Evolutionary conservation across 257 asterid species (phyloP), one percentile per base, ranked within the genome.

Genomic region (Apocynum venetum): DNA sequence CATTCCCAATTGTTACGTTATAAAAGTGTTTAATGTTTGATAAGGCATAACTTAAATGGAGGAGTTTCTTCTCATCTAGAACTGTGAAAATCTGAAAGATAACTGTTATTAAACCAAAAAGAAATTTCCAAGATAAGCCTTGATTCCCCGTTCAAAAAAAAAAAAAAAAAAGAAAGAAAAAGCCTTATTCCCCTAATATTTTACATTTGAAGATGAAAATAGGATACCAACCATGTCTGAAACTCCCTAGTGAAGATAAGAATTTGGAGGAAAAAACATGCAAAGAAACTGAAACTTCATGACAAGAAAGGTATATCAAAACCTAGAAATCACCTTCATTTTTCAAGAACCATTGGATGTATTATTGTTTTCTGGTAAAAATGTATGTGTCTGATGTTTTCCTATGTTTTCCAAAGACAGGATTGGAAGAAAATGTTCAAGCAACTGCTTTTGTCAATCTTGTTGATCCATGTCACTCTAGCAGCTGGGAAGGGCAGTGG

Each of bases 351-450:
- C 13, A 46, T 53, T 41, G 59, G 3, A 36, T 17, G 10, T 73
- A 9, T 31, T 1, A 36, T 0, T 72, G 12, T 38, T 52, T 38
- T 1, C 64, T 20, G 36, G 9, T 25, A 49, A 4, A 10, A 43
- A 17, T 69, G 44, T 17, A 46, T 53, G 31, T 65, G 35, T 47
- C 31, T 57, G 3, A 35, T 57, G 20, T 43, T 41, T 12, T 55
- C 11, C 36, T 31, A 4, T 31, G 40, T 66, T 74, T 35, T 31
- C 81, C 53, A 17, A 44, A 73, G 81, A 87, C 89, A 89, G 93
- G 87, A 83, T 82, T 51, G 89, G 86, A 86, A 85, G 84, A 83
- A 84, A 79, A 93, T 87, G 92, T 84, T 90, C 64, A 84, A 80
- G 80, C 86, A 85, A 76, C 61, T 89, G 40, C 83, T 94, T 69